Percentiles rank a stretch among this genome's conserved stretches.
Evolutionary conservation across 106 monocot species (phyloP).

Genomic region (Chionographis japonica): DNA sequence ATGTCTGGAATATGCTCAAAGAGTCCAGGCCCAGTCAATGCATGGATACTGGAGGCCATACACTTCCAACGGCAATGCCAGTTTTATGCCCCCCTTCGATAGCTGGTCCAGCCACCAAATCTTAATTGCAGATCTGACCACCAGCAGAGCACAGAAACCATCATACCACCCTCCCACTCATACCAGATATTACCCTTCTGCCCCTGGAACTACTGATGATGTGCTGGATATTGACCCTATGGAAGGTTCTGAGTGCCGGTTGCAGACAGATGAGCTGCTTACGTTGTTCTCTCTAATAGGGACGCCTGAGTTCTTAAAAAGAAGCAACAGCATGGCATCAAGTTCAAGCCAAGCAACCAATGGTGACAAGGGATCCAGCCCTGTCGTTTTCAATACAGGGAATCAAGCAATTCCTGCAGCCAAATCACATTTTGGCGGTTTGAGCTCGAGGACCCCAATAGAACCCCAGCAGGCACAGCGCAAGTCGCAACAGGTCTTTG

Average conservation of each 20-base stretch:
- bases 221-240: background rate
- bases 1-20: constrained; percentile 11
- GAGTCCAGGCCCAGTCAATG: background rate
- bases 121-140: background rate
- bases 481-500: no score
- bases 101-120: background rate
- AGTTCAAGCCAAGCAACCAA: background rate
- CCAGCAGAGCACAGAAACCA: background rate
- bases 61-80: background rate
- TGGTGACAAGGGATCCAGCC: background rate
- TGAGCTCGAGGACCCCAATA: no score
- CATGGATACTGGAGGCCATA: background rate
- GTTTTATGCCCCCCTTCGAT: background rate
- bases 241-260: background rate
- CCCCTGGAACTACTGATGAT: background rate
- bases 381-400: no score
- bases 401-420: no score
- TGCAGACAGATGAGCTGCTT: constrained; percentile 19
- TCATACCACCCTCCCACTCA: no score
- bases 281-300: constrained; percentile 8
- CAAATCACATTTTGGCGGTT: no score
- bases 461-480: no score
- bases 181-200: background rate
- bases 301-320: constrained; percentile 3
- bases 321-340: constrained; percentile 4